Evolutionary conservation across 2,329 filamentous ascomycete genomes (phyloP).

Genomic region (Epichloe brachyelytri): DNA sequence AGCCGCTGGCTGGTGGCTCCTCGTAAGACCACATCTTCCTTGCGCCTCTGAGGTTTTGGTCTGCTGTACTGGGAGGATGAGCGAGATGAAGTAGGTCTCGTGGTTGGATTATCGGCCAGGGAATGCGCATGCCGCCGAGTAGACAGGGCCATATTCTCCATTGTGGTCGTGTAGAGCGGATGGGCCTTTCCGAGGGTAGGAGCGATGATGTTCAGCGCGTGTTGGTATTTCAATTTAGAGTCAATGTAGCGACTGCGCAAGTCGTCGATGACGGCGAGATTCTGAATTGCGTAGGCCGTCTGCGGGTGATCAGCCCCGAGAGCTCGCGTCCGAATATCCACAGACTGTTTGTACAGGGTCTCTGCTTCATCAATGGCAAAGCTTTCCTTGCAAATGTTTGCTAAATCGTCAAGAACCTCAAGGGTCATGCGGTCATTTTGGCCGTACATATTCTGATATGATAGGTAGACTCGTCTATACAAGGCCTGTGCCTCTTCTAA

Average conservation of each 20-base stretch:
- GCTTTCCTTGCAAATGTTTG: conserved; percentile 11
- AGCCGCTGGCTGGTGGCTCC: conserved; percentile 6
- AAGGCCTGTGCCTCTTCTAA: conserved; percentile 14
- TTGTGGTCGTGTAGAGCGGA: conserved; percentile 12
- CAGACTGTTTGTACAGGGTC: conserved; percentile 13
- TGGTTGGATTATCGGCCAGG: neutral
- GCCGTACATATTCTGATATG: conserved; percentile 15
- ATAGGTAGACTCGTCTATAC: conserved; percentile 14
- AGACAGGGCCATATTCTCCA: conserved; percentile 13
- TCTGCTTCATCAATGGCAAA: conserved; percentile 17
- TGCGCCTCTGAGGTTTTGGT: neutral
- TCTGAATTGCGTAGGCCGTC: conserved; percentile 13
- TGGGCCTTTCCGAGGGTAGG: conserved; percentile 12
- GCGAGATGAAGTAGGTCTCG: conserved; percentile 1
- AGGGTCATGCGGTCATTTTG: conserved; percentile 15
- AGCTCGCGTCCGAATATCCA: conserved; percentile 12
- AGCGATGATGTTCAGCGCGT: conserved; percentile 11
- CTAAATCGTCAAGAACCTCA: conserved; percentile 16
- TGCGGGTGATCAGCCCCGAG: conserved; percentile 12
- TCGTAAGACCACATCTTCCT: conserved; percentile 6
- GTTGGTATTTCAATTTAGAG: conserved; percentile 12
- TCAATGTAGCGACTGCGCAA: conserved; percentile 10
- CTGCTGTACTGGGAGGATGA: neutral
- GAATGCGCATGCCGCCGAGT: conserved; percentile 2
- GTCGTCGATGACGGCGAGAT: conserved; percentile 15